A percentile compares a stretch with the other conserved stretches of the same genome.
These are phyloP conservation scores for Maudiozyma turicensis DNA, from an alignment of 805 yeast genomes.

Conservation along the genomic window DNA sequence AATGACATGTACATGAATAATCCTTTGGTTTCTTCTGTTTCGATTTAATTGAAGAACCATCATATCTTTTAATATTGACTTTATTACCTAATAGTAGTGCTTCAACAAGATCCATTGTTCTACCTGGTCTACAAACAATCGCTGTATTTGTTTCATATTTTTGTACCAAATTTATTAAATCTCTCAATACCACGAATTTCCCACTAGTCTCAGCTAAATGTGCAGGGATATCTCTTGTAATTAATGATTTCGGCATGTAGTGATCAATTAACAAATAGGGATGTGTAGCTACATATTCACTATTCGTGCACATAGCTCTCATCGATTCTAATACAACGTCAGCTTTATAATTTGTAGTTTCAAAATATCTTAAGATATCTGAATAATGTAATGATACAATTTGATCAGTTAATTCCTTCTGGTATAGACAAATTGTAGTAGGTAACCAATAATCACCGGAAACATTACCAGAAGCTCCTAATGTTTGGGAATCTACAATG, in stretches of 20 bases:
- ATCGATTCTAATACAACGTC: constrained; percentile 64
- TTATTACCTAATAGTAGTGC: constrained; percentile 58
- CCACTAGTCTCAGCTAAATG: constrained; percentile 74
- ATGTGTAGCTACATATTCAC: constrained; percentile 76
- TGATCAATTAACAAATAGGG: constrained; percentile 81
- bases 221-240: constrained; percentile 59
- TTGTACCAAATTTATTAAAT: constrained; percentile 48
- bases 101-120: constrained; percentile 62
- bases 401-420: constrained; percentile 81
- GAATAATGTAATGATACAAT: constrained; percentile 85
- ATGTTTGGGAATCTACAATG: constrained; percentile 49
- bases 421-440: constrained; percentile 78
- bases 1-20: constrained; percentile 32
- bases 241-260: constrained; percentile 70
- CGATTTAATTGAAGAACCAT: constrained; percentile 49
- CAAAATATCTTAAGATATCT: constrained; percentile 81
- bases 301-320: constrained; percentile 62
- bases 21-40: constrained; percentile 30
- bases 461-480: constrained; percentile 26
- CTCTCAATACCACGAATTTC: constrained; percentile 63
- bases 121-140: constrained; percentile 58
- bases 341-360: constrained; percentile 39
- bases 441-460: constrained; percentile 65
- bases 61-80: constrained; percentile 46
- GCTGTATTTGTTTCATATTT: constrained; percentile 46